Base-by-base conservation (phyloP, 2,329 filamentous ascomycete genomes). In the Cercospora brassicicola region DNA sequence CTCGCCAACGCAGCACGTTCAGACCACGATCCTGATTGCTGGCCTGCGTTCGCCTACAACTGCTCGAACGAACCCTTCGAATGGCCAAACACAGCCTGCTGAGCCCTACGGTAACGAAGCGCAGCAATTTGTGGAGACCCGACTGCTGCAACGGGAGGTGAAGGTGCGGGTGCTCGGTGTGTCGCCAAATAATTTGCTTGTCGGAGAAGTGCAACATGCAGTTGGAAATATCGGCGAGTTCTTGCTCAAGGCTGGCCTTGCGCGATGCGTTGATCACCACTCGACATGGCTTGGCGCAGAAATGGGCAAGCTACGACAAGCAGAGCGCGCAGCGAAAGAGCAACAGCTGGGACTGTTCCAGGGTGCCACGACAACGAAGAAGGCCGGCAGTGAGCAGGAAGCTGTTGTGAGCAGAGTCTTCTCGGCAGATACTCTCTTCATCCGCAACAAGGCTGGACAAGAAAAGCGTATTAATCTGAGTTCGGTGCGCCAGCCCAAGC, bases 231-330 rank as follows among this genome's bases (percentile, higher is more conserved):
- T 99, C 79, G 93, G 94, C 70, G 92, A 92, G 72, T 96, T 96
- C 80, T 81, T 99, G 53, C 88, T 99, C 55, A 89, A 94, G 75
- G 92, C 93, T 63, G 95, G 95, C 74, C 85, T 98, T 65, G 95
- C 94, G 48, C 88, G 93, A 76, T 98, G 94, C 83, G 93, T 94
- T 72, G 95, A 99, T 80, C 94, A 95, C 81, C 95, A 99, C 83
- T 96, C 94, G 0, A 96, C 93, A 45, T 85, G 97, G 82, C 87
- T 99, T 10, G 95, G 95, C 55, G 84, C 88, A 60, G 92, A 94
- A 75, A 99, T 99, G 95, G 89, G 90, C 51, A 80, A 87, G 67
- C 88, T 98, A 66, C 89, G 95, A 71, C 88, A 91, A 72, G 94
- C 95, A 1, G 95, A 99, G 83, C 94, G 92, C 79, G 84, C 87